phyloP scores from a whole-genome alignment of 257 asterid genomes.

The Lycium barbarum region DNA sequence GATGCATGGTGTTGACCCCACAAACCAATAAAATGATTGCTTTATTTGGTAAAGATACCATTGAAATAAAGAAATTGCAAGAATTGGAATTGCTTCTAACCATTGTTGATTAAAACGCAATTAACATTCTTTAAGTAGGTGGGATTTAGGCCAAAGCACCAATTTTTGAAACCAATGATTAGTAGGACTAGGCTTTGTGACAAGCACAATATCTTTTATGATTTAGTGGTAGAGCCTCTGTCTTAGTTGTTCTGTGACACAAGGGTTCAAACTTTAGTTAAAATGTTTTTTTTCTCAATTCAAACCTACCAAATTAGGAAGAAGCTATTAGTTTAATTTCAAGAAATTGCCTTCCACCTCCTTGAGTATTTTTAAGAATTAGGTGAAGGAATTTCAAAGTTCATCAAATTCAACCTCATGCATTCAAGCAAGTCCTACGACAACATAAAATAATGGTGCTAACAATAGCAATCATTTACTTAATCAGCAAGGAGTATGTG shows the following conservation, averaged over 20 bases:
- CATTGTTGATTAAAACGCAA: neutral
- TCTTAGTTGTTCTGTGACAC: constrained; percentile 38
- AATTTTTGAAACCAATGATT: constrained; percentile 28
- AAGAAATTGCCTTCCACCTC: neutral
- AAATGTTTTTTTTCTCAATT: constrained; percentile 24
- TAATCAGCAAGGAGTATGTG: too few species aligned
- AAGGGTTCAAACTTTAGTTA: constrained; percentile 33
- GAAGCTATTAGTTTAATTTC: neutral
- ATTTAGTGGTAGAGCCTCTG: constrained; percentile 41
- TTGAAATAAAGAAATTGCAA: neutral
- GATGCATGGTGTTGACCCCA: constrained; percentile 17
- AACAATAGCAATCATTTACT: neutral
- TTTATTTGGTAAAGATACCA: constrained; percentile 33
- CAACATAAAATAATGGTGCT: neutral
- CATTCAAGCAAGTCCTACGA: neutral
- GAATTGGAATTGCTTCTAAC: constrained; percentile 21
- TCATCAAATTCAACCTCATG: neutral
- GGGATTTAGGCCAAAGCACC: constrained; percentile 23
- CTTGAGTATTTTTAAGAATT: constrained; percentile 6
- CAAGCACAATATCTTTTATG: neutral
- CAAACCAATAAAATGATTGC: constrained; percentile 24
- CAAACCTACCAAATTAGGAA: constrained; percentile 54
- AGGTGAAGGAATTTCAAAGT: constrained; percentile 13
- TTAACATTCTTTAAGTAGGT: constrained; percentile 1
- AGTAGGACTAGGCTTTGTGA: neutral